Evolutionary conservation across 208 protist genomes (phyloP), one percentile per base, ranked within the genome.

Genomic region (Acanthamoeba culbertsoni): DNA sequence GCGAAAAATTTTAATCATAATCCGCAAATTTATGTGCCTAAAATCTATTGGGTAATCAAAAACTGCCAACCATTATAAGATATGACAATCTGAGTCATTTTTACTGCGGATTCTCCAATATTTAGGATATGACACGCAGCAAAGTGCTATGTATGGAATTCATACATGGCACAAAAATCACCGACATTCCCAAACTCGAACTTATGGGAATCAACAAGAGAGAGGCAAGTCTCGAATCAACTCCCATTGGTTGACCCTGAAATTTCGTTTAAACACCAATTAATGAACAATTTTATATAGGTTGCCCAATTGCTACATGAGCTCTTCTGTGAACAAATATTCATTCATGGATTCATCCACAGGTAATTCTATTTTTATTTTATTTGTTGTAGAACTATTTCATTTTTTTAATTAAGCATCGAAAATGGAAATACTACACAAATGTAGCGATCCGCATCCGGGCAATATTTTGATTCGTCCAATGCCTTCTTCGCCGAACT

Each of bases 81-180:
- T 68, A 7, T 68, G 28, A 16, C 59, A 7, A 68, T 2, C 63
- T n/a, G 95, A 4, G 95, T 97, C 40, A 98, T 98, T 93, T 97
- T 98, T 53, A 97, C 95, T 12, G 96, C 98, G 93, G 84, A 86
- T 26, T 91, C 45, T 12, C 93, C 96, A 95, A 7, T 88, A 96
- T 65, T 93, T 94, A 88, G 71, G 40, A 94, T 14, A 93, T 97
- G 68, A 98, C 96, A 0, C 96, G 96, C 16, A 84, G 79, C 63
- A 93, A 96, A 7, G 93, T 99, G n/a, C 94, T 99, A 4, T 97
- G 98, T 53, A 96, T 98, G 97, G 98, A 99, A 92, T 99, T 98
- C 97, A 96, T 98, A 14, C 96, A 98, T 55, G 98, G 95, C 23
- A 95, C 96, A 7, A 91, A 95, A 40, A 94, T 96, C 31, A 95